These are phyloP conservation scores for Curvularia eragrostidis DNA, from an alignment of 2,329 filamentous ascomycete species.

Conservation along the genomic window DNA sequence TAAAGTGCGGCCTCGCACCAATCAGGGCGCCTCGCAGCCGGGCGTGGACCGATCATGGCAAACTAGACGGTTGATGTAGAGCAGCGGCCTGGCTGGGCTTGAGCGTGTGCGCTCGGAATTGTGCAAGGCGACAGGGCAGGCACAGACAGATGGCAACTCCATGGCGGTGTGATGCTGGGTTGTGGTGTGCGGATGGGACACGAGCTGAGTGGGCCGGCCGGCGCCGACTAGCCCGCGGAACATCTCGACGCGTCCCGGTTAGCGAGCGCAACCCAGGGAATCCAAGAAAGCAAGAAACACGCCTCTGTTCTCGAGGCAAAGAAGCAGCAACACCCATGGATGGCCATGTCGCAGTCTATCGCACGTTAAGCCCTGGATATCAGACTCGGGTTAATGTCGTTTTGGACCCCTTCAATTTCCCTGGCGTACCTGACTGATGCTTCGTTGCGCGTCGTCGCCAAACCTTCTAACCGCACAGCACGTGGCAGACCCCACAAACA, in stretches of 20 bases:
- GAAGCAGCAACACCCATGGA: neutral
- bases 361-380: neutral
- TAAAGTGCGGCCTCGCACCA: conserved; percentile 29
- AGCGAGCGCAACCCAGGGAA: conserved; percentile 9
- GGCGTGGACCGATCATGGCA: conserved; percentile 23
- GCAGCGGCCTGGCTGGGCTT: conserved; percentile 13
- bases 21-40: conserved; percentile 25
- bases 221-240: conserved; percentile 17
- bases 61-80: conserved; percentile 37
- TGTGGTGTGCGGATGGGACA: conserved; percentile 23
- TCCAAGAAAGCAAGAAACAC: conserved; percentile 7
- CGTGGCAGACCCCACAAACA: conserved; percentile 12
- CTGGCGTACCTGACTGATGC: neutral
- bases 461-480: conserved; percentile 11
- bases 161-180: conserved; percentile 27
- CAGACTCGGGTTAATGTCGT: neutral
- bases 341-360: neutral
- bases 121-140: conserved; percentile 14
- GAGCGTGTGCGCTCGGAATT: conserved; percentile 18
- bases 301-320: neutral
- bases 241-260: conserved; percentile 19
- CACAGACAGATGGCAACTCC: conserved; percentile 19
- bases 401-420: conserved; percentile 4
- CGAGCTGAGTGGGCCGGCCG: conserved; percentile 18
- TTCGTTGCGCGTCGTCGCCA: conserved; percentile 1